Percentiles rank a stretch among this genome's conserved stretches.
These are phyloP conservation scores for Neocatenulostroma microsporum DNA, from an alignment of 2,329 filamentous ascomycete species.

Conservation along the genomic window DNA sequence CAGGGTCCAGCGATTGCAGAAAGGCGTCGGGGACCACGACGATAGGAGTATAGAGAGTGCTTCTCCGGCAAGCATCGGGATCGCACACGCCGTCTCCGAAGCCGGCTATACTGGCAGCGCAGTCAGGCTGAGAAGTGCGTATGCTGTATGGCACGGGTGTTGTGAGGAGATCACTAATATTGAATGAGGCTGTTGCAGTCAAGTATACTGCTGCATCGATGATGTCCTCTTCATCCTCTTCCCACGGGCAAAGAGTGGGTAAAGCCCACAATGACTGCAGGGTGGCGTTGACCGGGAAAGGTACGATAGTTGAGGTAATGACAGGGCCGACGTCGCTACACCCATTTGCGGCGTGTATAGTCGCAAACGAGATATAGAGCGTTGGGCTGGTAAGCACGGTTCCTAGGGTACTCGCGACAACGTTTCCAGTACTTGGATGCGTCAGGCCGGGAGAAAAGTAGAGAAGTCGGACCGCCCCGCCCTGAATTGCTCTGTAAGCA, in stretches of 20 bases:
- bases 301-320: not conserved
- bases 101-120: not conserved
- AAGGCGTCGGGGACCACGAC: not conserved
- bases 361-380: not conserved
- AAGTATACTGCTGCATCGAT: not conserved
- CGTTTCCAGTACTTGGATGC: not conserved
- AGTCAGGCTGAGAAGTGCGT: not conserved
- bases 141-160: not conserved
- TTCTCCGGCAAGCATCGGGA: not conserved
- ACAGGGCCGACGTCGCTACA: not conserved
- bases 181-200: not conserved
- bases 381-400: conserved; percentile 1
- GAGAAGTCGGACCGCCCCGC: not conserved
- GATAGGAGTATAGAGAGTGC: not conserved
- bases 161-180: not conserved
- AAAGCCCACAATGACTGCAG: not conserved
- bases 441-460: conserved; percentile 3
- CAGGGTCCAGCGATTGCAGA: not conserved
- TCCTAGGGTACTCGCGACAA: not conserved
- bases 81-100: not conserved
- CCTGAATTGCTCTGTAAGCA: not conserved
- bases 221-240: no score
- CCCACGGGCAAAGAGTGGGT: not conserved
- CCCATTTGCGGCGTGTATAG: not conserved
- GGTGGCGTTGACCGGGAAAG: not conserved